Conservation (phyloP, 2,329 filamentous ascomycete genomes). For the Teratosphaeriaceae sp. region DNA sequence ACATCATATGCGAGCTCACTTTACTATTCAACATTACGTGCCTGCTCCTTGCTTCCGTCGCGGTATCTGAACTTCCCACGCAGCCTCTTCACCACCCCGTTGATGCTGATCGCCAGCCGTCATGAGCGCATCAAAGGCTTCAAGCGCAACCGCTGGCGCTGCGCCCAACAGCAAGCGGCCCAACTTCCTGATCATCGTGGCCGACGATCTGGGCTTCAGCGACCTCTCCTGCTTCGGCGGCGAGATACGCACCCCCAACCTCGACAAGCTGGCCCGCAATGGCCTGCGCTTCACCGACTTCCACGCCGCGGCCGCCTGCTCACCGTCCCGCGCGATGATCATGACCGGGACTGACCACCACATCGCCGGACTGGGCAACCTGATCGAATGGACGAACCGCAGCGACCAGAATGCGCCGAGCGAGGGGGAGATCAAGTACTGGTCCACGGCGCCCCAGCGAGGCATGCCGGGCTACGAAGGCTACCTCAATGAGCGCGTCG, state of each 20-base stretch:
- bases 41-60: background rate
- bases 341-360: conserved; percentile 60
- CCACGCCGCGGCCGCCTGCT: conserved; percentile 59
- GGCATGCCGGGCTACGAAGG: conserved; percentile 58
- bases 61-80: background rate
- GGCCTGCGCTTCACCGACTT: conserved; percentile 58
- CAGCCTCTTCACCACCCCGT: background rate
- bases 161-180: conserved; percentile 37
- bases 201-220: conserved; percentile 33
- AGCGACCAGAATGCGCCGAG: conserved; percentile 48
- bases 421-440: conserved; percentile 36
- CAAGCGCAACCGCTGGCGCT: conserved; percentile 23
- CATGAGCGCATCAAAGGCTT: conserved; percentile 26
- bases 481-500: conserved; percentile 56
- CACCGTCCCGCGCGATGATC: conserved; percentile 57
- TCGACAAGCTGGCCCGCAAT: conserved; percentile 44
- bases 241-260: conserved; percentile 55
- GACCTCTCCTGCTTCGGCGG: conserved; percentile 54
- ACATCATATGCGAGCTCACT: too few relatives aligned
- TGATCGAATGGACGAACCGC: conserved; percentile 53
- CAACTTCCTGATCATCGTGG: conserved; percentile 52
- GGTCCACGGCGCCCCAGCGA: conserved; percentile 48
- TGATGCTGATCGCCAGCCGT: conserved; percentile 19
- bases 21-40: too few relatives aligned
- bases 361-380: conserved; percentile 52